Conservation (phyloP, 345 rosid species). For the Excoecaria agallocha region DNA sequence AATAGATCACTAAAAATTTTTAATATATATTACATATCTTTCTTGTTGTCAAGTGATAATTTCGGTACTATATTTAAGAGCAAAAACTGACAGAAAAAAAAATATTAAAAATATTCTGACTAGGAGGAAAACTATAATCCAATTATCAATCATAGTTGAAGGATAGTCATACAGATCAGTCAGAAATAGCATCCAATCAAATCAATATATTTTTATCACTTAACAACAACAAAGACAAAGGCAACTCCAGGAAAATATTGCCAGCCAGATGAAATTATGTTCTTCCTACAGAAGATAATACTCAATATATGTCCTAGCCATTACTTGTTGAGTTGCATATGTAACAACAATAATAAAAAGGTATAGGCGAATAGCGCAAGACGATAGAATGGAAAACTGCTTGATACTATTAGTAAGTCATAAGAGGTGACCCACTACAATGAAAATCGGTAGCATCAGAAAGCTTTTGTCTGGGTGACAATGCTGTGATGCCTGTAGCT, state of each 20-base stretch:
- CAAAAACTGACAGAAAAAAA: too few relatives aligned
- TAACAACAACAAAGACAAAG: not conserved
- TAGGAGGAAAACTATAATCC: too few relatives aligned
- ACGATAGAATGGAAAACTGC: not conserved
- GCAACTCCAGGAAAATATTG: not conserved
- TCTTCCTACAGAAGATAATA: constrained; percentile 7
- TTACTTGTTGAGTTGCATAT: constrained; percentile 15
- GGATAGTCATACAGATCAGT: not conserved
- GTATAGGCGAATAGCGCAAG: constrained; percentile 8
- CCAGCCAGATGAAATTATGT: not conserved
- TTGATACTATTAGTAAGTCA: constrained; percentile 53
- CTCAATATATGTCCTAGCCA: not conserved
- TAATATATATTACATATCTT: too few relatives aligned
- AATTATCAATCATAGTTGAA: not conserved
- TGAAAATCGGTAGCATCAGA: constrained; percentile 88
- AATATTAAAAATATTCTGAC: too few relatives aligned
- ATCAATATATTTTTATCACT: not conserved
- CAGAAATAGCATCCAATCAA: not conserved
- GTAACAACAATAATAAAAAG: constrained; percentile 13
- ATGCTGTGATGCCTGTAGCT: constrained; percentile 55
- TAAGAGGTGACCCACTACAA: constrained; percentile 83
- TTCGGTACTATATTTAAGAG: too few relatives aligned
- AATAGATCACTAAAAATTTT: too few relatives aligned
- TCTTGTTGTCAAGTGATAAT: too few relatives aligned
- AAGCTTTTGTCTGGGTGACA: constrained; percentile 83